These are phyloP conservation scores for Eustoma russellianum DNA, from an alignment of 257 asterid species.

Conservation along the genomic window DNA sequence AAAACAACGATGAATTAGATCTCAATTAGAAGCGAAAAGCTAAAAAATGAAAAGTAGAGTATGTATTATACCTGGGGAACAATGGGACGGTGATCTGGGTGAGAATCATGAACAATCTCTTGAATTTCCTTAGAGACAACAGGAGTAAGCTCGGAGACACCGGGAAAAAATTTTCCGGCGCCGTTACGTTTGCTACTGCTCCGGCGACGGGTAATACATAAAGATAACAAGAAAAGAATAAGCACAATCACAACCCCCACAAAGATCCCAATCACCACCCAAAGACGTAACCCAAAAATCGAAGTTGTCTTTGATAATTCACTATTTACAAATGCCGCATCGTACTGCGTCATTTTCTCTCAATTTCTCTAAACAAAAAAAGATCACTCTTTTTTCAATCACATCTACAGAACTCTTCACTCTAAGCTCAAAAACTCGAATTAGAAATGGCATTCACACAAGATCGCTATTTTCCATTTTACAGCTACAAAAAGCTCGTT, in stretches of 20 bases:
- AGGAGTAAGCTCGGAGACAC: conserved; percentile 41
- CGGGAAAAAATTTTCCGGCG: conserved; percentile 7
- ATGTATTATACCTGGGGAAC: conserved; percentile 35
- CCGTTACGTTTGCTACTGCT: conserved; percentile 36
- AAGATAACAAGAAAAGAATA: conserved; percentile 57
- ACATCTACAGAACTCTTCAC: too few species aligned
- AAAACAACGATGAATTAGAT: conserved; percentile 4
- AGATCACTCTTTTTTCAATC: background rate
- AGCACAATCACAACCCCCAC: conserved; percentile 79
- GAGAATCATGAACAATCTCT: conserved; percentile 52
- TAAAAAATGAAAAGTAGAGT: too few species aligned
- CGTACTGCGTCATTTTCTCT: conserved; percentile 49
- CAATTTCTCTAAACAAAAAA: too few species aligned
- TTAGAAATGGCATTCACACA: too few species aligned
- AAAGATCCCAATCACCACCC: conserved; percentile 84
- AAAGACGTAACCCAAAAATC: conserved; percentile 67
- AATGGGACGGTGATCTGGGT: conserved; percentile 58
- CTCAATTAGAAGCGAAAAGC: background rate
- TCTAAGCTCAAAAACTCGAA: too few species aligned
- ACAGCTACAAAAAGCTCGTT: too few species aligned
- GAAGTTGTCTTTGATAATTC: conserved; percentile 68
- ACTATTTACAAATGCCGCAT: conserved; percentile 50
- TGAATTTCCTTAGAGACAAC: conserved; percentile 69
- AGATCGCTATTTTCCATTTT: too few species aligned
- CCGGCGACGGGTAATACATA: conserved; percentile 79